Evolutionary conservation across 2,329 filamentous ascomycete genomes (phyloP).

Genomic region (Fulvia fulva): DNA sequence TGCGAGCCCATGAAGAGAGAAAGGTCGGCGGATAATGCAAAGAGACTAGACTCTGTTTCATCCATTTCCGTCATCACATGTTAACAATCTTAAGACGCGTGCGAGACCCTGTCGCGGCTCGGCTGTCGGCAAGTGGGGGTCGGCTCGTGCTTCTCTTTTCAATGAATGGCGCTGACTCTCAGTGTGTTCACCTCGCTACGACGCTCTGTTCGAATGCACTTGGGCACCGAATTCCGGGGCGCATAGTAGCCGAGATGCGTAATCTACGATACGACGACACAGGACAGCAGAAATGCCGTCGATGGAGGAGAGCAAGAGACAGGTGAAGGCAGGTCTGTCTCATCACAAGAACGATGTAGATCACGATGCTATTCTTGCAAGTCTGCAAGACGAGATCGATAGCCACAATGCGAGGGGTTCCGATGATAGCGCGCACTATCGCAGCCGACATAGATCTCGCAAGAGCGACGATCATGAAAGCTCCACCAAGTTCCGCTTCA

Average conservation of each 20-base stretch:
- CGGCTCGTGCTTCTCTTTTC: neutral
- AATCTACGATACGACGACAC: neutral
- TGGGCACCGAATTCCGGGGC: neutral
- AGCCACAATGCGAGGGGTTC: constrained; percentile 26
- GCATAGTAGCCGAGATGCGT: constrained; percentile 8
- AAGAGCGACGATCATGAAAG: neutral
- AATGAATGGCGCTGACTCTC: neutral
- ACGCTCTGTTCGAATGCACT: neutral
- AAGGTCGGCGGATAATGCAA: neutral
- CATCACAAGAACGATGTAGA: constrained; percentile 20
- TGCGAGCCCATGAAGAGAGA: neutral
- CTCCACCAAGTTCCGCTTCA: constrained; percentile 31
- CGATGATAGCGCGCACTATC: constrained; percentile 8
- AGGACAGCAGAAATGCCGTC: constrained; percentile 29
- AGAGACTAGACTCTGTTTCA: neutral
- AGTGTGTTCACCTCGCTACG: neutral
- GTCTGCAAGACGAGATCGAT: constrained; percentile 33
- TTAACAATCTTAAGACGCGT: neutral
- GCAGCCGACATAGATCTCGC: neutral
- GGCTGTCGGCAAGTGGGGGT: neutral
- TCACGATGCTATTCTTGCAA: constrained; percentile 32
- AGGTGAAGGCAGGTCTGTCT: constrained; percentile 26
- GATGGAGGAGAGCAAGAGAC: constrained; percentile 31
- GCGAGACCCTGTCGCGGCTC: neutral
- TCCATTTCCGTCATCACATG: constrained; percentile 4